Base-by-base conservation (phyloP, 495 filamentous ascomycete genomes). In the Aspergillus hancockii region DNA sequence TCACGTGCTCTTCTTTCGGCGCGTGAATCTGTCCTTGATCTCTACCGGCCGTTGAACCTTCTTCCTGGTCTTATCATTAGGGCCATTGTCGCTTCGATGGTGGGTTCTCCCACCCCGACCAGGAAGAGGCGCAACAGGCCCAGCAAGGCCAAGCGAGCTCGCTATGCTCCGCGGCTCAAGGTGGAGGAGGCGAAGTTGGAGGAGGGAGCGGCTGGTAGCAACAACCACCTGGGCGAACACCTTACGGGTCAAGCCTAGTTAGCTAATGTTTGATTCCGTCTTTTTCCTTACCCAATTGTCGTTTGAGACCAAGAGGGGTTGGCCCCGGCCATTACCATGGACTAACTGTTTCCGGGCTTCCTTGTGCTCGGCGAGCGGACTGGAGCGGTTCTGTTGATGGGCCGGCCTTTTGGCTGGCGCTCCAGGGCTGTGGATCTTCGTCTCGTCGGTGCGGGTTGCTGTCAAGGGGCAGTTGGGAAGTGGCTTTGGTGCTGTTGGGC, bases 71-170 rank as follows among this genome's bases (percentile, higher is more conserved):
- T 46, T 7, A n/a, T 22, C 6, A 46, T n/a, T 14, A 5, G 41
- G 4, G 41, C 7, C 41, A 7, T 46, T 5, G 21, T 18, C 32
- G 16, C n/a, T n/a, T n/a, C n/a, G n/a, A n/a, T n/a, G n/a, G n/a
- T n/a, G n/a, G n/a, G n/a, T n/a, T n/a, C n/a, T n/a, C n/a, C n/a
- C n/a, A n/a, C n/a, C n/a, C n/a, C n/a, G n/a, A n/a, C n/a, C n/a
- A n/a, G n/a, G n/a, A 13, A 41, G 10, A 52, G 25, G 40, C 51
- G 49, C 13, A 22, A 49, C 4, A 51, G 58, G 14, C 58, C 58
- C 40, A 60, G 58, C 38, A 40, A 55, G 40, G 51, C 40, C 3
- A 60, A 54, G 45, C 30, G 58, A 41, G 5, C 9, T 4, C 40
- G 51, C 43, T 52, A 19, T 40, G 41, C 51, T 40, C 19, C 43